Conservation (phyloP, 1,284 basidiomycete species). For the Boletus smithii region DNA sequence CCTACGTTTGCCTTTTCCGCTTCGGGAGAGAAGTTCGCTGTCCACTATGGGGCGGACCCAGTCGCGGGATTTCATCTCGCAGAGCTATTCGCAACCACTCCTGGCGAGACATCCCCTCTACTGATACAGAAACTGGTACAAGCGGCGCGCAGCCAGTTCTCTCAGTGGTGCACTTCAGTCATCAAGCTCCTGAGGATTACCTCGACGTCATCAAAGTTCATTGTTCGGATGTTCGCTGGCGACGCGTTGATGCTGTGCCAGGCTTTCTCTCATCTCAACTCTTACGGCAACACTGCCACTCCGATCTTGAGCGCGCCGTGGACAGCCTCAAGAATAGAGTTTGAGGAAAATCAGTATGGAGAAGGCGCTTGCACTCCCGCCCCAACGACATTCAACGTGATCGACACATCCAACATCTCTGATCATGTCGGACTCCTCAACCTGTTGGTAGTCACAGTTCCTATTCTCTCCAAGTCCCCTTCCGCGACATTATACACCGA, state of each 20-base stretch:
- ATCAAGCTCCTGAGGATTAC: constrained; percentile 10
- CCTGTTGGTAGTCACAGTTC: constrained; percentile 38
- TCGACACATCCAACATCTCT: constrained; percentile 53
- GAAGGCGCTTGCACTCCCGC: constrained; percentile 21
- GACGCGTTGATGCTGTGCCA: constrained; percentile 35
- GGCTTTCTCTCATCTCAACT: constrained; percentile 26
- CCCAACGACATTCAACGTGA: constrained; percentile 46
- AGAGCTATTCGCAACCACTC: constrained; percentile 28
- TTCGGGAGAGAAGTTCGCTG: constrained; percentile 39
- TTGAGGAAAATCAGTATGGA: constrained; percentile 38
- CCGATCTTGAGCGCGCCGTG: constrained; percentile 38
- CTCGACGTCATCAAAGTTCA: constrained; percentile 5
- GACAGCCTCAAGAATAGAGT: constrained; percentile 33
- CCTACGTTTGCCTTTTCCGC: constrained; percentile 48
- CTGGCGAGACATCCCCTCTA: constrained; percentile 2
- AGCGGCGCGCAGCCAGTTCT: constrained; percentile 22
- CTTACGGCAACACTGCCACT: constrained; percentile 19
- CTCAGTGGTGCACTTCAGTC: constrained; percentile 25
- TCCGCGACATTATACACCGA: constrained; percentile 43
- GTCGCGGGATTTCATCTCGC: constrained; percentile 47
- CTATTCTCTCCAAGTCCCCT: constrained; percentile 36
- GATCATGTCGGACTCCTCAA: constrained; percentile 53
- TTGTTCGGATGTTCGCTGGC: constrained; percentile 33
- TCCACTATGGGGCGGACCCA: constrained; percentile 49
- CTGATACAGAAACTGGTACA: constrained; percentile 23